Percentiles rank a stretch among this genome's conserved stretches.
Evolutionary conservation across 805 yeast genomes (phyloP).

Genomic region (Sungouiella thailandica): DNA sequence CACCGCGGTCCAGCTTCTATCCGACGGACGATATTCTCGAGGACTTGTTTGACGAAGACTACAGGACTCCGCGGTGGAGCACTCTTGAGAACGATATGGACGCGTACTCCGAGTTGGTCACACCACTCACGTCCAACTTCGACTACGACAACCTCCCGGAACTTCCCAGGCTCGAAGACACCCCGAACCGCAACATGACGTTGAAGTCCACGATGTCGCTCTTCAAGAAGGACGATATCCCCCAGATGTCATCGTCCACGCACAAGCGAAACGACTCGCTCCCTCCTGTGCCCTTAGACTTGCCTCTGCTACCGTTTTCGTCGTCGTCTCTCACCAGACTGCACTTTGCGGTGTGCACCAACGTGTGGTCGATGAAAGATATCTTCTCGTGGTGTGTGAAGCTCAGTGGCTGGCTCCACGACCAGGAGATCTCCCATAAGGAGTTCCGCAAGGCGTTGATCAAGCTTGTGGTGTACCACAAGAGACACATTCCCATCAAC

Average conservation of each 20-base stretch:
- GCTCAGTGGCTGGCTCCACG: slow-evolving; percentile 50
- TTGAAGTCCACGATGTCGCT: slow-evolving; percentile 27
- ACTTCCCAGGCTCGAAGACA: slow-evolving; percentile 17
- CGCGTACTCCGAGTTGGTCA: slow-evolving; percentile 11
- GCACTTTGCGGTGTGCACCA: slow-evolving; percentile 46
- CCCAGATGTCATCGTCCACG: slow-evolving; percentile 2
- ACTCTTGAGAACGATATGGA: slow-evolving; percentile 12
- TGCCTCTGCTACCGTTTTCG: slow-evolving; percentile 56
- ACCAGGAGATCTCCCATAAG: slow-evolving; percentile 41
- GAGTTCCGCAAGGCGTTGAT: slow-evolving; percentile 54
- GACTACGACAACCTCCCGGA: slow-evolving; percentile 35
- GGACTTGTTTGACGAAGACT: slow-evolving; percentile 9
- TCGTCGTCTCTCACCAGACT: slow-evolving; percentile 43
- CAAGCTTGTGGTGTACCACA: slow-evolving; percentile 45
- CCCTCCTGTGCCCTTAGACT: slow-evolving; percentile 42
- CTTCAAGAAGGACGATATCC: slow-evolving; percentile 22
- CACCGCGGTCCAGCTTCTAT: not conserved
- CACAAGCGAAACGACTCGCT: slow-evolving; percentile 19
- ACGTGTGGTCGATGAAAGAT: slow-evolving; percentile 43
- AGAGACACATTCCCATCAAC: slow-evolving; percentile 46
- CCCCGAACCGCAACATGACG: slow-evolving; percentile 7
- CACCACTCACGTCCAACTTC: slow-evolving; percentile 23
- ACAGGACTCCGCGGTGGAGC: slow-evolving; percentile 14
- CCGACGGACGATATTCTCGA: slow-evolving; percentile 8
- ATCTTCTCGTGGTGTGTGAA: slow-evolving; percentile 54